phyloP scores from a whole-genome alignment of 345 rosid genomes.

The Camelina neglecta region DNA sequence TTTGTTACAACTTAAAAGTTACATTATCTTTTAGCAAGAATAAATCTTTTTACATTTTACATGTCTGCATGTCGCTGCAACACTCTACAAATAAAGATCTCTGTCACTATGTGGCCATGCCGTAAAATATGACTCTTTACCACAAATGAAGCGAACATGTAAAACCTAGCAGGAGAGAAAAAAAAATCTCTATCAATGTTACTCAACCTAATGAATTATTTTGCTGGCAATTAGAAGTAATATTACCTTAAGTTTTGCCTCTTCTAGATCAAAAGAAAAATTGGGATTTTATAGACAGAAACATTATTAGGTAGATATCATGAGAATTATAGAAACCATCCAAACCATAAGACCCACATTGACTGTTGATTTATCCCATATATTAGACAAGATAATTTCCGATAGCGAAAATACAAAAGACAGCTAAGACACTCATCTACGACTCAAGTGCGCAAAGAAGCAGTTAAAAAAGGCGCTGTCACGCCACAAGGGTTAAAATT shows the following conservation, averaged over 20 bases:
- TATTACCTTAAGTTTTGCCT: neutral
- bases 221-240: neutral
- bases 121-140: neutral
- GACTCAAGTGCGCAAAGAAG: constrained; percentile 7
- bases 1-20: neutral
- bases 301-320: constrained; percentile 3
- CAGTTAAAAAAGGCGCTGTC: constrained; percentile 1
- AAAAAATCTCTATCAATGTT: neutral
- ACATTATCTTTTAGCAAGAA: neutral
- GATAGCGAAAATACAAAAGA: constrained; percentile 6
- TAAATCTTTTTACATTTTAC: neutral
- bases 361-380: neutral
- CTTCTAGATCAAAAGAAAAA: neutral
- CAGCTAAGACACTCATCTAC: constrained; percentile 24
- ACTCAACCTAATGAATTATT: neutral
- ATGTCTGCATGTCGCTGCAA: neutral
- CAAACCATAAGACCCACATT: constrained; percentile 18
- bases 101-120: neutral
- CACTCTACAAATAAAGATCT: too few species aligned
- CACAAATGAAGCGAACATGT: neutral
- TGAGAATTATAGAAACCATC: neutral
- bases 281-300: neutral
- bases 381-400: neutral
- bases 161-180: neutral
- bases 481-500: constrained; percentile 8